Conservation (phyloP, 441 rosid species). For the Raphanus hybrid region DNA sequence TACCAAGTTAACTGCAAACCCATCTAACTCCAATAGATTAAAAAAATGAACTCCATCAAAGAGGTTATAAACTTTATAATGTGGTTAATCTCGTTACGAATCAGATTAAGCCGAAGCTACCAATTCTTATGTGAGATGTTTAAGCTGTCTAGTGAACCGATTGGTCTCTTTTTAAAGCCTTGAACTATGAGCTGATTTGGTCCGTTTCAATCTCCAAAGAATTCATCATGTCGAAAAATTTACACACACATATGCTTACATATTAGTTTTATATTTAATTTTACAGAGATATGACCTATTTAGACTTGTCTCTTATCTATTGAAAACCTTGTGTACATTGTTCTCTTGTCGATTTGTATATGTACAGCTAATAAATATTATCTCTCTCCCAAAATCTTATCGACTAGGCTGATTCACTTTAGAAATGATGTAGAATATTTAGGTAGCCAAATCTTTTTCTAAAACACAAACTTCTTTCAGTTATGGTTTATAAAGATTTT, state of each 20-base stretch:
- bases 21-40: not conserved
- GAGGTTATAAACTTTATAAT: not conserved
- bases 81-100: not conserved
- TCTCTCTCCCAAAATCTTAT: not conserved
- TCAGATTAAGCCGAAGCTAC: not conserved
- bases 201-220: slow-evolving; percentile 3
- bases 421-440: not conserved
- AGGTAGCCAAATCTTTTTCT: not conserved
- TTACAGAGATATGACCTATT: not conserved
- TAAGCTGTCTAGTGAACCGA: slow-evolving; percentile 11
- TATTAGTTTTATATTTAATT: not conserved
- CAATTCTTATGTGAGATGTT: not conserved
- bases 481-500: not conserved
- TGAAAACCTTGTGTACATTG: not conserved
- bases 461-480: not conserved
- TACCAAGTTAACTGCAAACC: not conserved
- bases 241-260: not conserved
- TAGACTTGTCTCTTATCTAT: not conserved
- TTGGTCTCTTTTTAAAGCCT: not conserved
- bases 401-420: not conserved
- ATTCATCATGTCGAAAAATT: slow-evolving; percentile 13
- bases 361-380: not conserved
- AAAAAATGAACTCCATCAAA: not conserved
- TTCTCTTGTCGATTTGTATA: not conserved
- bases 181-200: slow-evolving; percentile 24